A percentile compares a stretch with the other conserved stretches of the same genome.
Conservation (phyloP, 345 rosid species). For the Salix koriyanagi region DNA sequence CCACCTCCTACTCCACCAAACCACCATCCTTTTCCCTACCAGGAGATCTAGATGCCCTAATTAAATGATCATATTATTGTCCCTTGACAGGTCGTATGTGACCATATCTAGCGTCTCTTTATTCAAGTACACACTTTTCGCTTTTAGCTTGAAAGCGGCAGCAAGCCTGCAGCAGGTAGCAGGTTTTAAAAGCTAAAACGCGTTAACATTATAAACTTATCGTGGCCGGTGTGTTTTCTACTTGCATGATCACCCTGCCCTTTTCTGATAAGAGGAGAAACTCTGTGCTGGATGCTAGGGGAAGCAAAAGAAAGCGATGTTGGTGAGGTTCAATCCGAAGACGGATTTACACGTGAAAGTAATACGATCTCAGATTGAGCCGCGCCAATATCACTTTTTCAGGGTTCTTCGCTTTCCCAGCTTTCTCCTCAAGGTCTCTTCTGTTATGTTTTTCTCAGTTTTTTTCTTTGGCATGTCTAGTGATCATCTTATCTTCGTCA, state of each 20-base stretch:
- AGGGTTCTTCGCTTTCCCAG: conserved; percentile 13
- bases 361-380: conserved; percentile 89
- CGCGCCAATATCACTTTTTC: conserved; percentile 92
- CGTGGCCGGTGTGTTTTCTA: not conserved
- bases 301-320: conserved; percentile 57
- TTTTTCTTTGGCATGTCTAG: not conserved
- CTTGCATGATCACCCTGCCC: conserved; percentile 11
- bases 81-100: conserved; percentile 19
- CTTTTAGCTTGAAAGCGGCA: conserved; percentile 19
- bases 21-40: conserved; percentile 19
- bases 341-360: conserved; percentile 47
- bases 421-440: not conserved
- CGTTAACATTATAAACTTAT: not conserved
- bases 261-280: not conserved
- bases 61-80: conserved; percentile 16
- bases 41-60: not conserved
- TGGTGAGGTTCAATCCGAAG: conserved; percentile 98
- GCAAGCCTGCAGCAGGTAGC: not conserved
- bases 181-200: conserved; percentile 9
- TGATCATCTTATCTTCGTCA: not conserved
- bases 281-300: conserved; percentile 12
- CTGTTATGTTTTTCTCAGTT: not conserved
- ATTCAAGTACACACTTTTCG: conserved; percentile 13
- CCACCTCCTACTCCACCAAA: conserved; percentile 33
- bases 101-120: conserved; percentile 23